A percentile compares a stretch with the other conserved stretches of the same genome.
phyloP scores from a whole-genome alignment of 805 yeast species.

The Saturnispora ahearnii region DNA sequence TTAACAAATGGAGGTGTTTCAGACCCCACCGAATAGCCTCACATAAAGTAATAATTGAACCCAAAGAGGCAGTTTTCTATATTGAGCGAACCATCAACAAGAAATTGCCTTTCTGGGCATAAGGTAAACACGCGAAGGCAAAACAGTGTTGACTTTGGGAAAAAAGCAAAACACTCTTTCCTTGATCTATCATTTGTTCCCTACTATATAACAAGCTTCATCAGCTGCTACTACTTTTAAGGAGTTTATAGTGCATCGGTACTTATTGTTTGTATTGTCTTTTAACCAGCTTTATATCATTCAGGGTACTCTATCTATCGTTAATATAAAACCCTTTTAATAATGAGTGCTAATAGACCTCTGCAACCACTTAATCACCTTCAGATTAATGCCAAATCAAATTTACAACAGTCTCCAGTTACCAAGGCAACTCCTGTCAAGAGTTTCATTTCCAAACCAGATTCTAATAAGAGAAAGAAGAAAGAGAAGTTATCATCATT shows the following conservation, averaged over 20 bases:
- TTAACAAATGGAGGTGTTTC: slow-evolving; percentile 39
- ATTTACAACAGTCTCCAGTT: slow-evolving; percentile 17
- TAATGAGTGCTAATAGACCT: slow-evolving; percentile 31
- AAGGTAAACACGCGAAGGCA: slow-evolving; percentile 7
- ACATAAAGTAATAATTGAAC: slow-evolving; percentile 4
- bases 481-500: slow-evolving; percentile 84
- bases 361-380: slow-evolving; percentile 47
- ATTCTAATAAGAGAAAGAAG: slow-evolving; percentile 45
- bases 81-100: slow-evolving; percentile 3
- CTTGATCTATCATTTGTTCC: slow-evolving; percentile 7
- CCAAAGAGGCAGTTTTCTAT: neutral
- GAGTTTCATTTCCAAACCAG: slow-evolving; percentile 27
- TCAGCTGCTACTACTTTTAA: neutral
- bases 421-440: slow-evolving; percentile 34
- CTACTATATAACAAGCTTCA: slow-evolving; percentile 2
- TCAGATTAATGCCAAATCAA: slow-evolving; percentile 40
- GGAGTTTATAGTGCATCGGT: neutral
- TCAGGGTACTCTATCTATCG: neutral
- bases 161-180: slow-evolving; percentile 7
- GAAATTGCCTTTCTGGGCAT: slow-evolving; percentile 6
- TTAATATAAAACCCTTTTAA: neutral
- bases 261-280: neutral
- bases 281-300: neutral
- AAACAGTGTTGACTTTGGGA: slow-evolving; percentile 4
- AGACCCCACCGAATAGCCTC: slow-evolving; percentile 26